Conservation (phyloP, 805 yeast species). For the Teunomyces aglyptinius region DNA sequence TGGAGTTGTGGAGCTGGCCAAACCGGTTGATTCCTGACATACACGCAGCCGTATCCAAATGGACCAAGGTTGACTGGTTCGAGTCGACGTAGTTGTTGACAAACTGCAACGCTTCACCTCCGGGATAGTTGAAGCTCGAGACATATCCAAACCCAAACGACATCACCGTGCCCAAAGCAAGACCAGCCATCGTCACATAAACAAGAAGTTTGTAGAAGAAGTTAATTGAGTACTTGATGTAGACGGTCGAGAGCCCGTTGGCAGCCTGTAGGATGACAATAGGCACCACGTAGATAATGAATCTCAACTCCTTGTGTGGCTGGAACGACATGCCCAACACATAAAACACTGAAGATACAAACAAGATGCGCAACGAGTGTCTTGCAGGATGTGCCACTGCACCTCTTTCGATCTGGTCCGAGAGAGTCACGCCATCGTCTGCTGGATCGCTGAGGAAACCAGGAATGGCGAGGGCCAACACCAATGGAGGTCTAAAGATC, state of each 20-base stretch:
- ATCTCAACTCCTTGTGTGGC: slow-evolving; percentile 95
- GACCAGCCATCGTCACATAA: slow-evolving; percentile 17
- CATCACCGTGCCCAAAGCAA: slow-evolving; percentile 30
- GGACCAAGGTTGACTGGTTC: slow-evolving; percentile 45
- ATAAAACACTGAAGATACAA: slow-evolving; percentile 52
- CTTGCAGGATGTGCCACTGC: slow-evolving; percentile 24
- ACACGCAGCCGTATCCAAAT: slow-evolving; percentile 76
- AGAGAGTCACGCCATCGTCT: slow-evolving; percentile 36
- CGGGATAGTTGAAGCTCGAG: slow-evolving; percentile 83
- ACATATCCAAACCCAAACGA: slow-evolving; percentile 56
- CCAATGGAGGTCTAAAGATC: slow-evolving; percentile 42
- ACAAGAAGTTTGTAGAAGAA: slow-evolving; percentile 28
- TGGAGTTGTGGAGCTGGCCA: slow-evolving; percentile 50
- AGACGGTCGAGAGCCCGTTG: slow-evolving; percentile 46
- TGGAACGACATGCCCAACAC: slow-evolving; percentile 70
- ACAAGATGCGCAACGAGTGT: slow-evolving; percentile 44
- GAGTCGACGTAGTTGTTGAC: slow-evolving; percentile 46
- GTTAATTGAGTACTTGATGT: slow-evolving; percentile 13
- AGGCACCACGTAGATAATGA: slow-evolving; percentile 75
- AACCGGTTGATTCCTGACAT: slow-evolving; percentile 86
- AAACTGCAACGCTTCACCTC: slow-evolving; percentile 66
- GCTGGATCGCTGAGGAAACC: slow-evolving; percentile 46
- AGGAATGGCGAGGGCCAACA: slow-evolving; percentile 37
- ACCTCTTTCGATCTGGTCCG: slow-evolving; percentile 12
- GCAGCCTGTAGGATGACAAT: slow-evolving; percentile 64